Evolutionary conservation across 2,329 filamentous ascomycete genomes (phyloP).

Genomic region (Cercospora nicotianae): DNA sequence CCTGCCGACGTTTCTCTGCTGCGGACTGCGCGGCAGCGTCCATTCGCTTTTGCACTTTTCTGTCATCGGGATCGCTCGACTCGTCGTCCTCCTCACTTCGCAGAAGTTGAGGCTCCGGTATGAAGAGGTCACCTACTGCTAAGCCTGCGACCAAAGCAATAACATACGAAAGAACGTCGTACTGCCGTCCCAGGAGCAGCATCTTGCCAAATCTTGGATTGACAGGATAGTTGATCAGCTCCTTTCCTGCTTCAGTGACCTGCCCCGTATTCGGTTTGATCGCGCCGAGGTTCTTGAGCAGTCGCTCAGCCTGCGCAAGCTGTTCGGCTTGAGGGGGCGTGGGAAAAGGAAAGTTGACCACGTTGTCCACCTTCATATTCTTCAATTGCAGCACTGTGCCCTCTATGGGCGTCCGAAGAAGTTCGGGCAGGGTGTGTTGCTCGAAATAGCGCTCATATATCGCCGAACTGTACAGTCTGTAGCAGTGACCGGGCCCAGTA

Average conservation of each 20-base stretch:
- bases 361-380: slow-evolving; percentile 85
- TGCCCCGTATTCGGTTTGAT: slow-evolving; percentile 65
- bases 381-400: slow-evolving; percentile 88
- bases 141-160: slow-evolving; percentile 86
- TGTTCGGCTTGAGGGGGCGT: slow-evolving; percentile 78
- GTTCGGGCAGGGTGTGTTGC: slow-evolving; percentile 83
- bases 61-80: slow-evolving; percentile 39
- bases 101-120: slow-evolving; percentile 72
- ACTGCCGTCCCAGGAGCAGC: slow-evolving; percentile 79
- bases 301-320: slow-evolving; percentile 78
- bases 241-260: slow-evolving; percentile 75
- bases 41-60: slow-evolving; percentile 38
- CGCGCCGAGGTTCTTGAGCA: slow-evolving; percentile 82
- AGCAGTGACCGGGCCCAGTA: slow-evolving; percentile 94
- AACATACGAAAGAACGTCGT: slow-evolving; percentile 79
- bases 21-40: slow-evolving; percentile 63
- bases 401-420: slow-evolving; percentile 88
- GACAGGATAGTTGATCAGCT: slow-evolving; percentile 85
- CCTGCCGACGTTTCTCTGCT: slow-evolving; percentile 64
- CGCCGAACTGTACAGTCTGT: slow-evolving; percentile 88
- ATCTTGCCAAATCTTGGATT: slow-evolving; percentile 90
- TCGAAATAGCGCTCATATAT: slow-evolving; percentile 88
- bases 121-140: slow-evolving; percentile 83
- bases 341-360: slow-evolving; percentile 94
- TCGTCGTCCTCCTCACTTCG: slow-evolving; percentile 39